phyloP scores from a whole-genome alignment of 192 early-diverging fungal genomes.

The Mortierella claussenii region DNA sequence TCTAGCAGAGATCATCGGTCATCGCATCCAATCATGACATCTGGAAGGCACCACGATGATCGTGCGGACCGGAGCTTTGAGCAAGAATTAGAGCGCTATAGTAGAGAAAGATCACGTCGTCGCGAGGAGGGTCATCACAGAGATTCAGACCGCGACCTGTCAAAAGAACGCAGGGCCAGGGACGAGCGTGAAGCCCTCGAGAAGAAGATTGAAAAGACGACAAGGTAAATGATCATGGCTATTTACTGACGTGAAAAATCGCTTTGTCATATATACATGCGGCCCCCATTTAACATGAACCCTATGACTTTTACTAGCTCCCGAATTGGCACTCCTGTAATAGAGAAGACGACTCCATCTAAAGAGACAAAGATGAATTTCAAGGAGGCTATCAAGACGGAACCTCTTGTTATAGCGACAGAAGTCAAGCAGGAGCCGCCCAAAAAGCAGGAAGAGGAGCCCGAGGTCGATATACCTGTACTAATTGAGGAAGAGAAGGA shows the following conservation, averaged over 20 bases:
- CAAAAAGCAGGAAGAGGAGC: conserved; percentile 19
- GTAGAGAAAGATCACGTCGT: conserved; percentile 26
- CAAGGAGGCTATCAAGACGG: background rate
- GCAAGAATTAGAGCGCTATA: conserved; percentile 42
- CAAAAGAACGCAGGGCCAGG: conserved; percentile 11
- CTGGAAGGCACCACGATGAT: conserved; percentile 32
- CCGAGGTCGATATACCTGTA: conserved; percentile 41
- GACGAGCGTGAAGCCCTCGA: conserved; percentile 2
- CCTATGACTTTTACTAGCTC: background rate
- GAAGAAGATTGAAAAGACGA: conserved; percentile 13
- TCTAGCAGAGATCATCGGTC: conserved; percentile 21
- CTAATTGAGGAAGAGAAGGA: conserved; percentile 72
- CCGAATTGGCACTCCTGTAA: background rate
- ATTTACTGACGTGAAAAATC: too few relatives aligned
- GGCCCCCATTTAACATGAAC: background rate
- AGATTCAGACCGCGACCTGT: conserved; percentile 13
- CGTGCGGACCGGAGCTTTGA: conserved; percentile 42
- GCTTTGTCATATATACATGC: background rate
- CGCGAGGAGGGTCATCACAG: conserved; percentile 24
- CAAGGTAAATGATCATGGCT: too few relatives aligned
- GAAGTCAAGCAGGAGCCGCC: conserved; percentile 21
- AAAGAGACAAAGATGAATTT: background rate
- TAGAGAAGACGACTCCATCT: background rate
- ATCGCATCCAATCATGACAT: conserved; percentile 41
- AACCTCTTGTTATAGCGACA: background rate